Percentiles rank a stretch among this genome's conserved stretches.
Evolutionary conservation across 306 rosid species (phyloP).

Genomic region (Cajanus cajan): DNA sequence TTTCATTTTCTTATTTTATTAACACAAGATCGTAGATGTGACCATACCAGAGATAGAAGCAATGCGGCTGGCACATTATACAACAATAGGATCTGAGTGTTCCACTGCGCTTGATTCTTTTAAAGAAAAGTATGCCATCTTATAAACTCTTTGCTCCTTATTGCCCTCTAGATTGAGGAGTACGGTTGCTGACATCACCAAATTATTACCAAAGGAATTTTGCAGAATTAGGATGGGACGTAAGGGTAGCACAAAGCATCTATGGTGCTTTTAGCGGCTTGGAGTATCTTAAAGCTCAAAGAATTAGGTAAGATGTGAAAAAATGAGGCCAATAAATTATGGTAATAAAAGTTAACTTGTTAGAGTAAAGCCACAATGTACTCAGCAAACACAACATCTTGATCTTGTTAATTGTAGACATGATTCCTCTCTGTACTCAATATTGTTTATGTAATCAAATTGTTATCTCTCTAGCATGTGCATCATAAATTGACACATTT

Average conservation of each 20-base stretch:
- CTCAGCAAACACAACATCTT: neutral
- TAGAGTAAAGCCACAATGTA: neutral
- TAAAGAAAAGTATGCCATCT: slow-evolving; percentile 50
- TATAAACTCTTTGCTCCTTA: slow-evolving; percentile 7
- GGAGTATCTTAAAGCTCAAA: slow-evolving; percentile 89
- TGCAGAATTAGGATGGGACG: slow-evolving; percentile 89
- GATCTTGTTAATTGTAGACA: neutral
- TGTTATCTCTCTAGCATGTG: neutral
- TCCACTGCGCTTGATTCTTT: slow-evolving; percentile 56
- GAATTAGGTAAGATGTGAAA: slow-evolving; percentile 52
- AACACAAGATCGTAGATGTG: slow-evolving; percentile 67
- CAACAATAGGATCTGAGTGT: slow-evolving; percentile 83
- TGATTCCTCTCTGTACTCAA: neutral
- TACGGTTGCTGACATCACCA: slow-evolving; percentile 39
- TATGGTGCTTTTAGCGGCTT: slow-evolving; percentile 77
- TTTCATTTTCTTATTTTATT: too few species aligned
- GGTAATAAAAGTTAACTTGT: neutral
- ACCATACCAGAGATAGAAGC: slow-evolving; percentile 93
- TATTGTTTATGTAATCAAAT: neutral
- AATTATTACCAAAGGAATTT: slow-evolving; percentile 48
- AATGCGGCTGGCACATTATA: slow-evolving; percentile 93
- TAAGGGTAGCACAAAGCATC: slow-evolving; percentile 74
- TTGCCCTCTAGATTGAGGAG: slow-evolving; percentile 23
- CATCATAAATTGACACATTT: neutral
- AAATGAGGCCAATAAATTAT: neutral